Evolutionary conservation across 176 grass and related monocot species (phyloP).

Genomic region (Puccinellia tenuiflora): DNA sequence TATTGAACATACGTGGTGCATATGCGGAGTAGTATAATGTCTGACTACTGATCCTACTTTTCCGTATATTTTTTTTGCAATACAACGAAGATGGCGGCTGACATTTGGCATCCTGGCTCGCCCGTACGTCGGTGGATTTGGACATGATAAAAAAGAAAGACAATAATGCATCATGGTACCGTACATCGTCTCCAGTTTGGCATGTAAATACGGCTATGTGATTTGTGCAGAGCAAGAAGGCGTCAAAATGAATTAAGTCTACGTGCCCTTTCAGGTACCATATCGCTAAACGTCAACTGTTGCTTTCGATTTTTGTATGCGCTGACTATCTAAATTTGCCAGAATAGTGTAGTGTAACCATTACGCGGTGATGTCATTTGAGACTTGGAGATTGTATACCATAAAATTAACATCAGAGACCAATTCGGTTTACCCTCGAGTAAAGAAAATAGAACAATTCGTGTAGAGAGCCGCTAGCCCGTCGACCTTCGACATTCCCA

Average conservation of each 20-base stretch:
- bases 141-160: background rate
- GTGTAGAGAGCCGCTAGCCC: background rate
- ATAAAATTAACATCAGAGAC: background rate
- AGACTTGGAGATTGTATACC: background rate
- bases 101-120: background rate
- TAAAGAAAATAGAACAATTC: background rate
- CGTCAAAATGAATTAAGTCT: background rate
- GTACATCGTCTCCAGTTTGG: background rate
- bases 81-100: background rate
- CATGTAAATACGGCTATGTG: background rate
- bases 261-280: background rate
- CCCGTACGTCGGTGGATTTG: background rate
- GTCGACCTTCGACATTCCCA: background rate
- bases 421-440: background rate
- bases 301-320: background rate
- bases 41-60: background rate
- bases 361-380: background rate
- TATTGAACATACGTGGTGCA: too few relatives aligned
- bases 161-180: background rate
- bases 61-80: background rate
- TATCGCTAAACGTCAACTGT: background rate
- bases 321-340: background rate
- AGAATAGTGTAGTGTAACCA: background rate
- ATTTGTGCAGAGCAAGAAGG: conserved; percentile 23
- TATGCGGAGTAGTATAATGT: background rate